A percentile compares a stretch with the other conserved stretches of the same genome.
phyloP scores from a whole-genome alignment of 2,329 filamentous ascomycete species.

The Lachnellula hyalina region DNA sequence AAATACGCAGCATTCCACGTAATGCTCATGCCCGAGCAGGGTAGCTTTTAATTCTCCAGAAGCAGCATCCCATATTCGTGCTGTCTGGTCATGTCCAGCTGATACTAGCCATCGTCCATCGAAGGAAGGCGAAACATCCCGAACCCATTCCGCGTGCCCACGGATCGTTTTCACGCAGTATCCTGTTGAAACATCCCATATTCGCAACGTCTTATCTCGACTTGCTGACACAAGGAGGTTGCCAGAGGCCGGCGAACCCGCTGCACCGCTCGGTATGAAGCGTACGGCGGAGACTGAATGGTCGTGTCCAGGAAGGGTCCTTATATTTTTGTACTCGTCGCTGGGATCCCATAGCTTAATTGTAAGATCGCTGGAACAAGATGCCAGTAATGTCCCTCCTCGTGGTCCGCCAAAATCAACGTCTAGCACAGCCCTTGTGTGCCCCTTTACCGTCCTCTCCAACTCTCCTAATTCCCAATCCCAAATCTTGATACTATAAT shows the following conservation, averaged over 20 bases:
- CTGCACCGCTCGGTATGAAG: constrained; percentile 79
- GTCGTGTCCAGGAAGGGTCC: constrained; percentile 85
- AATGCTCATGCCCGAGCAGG: constrained; percentile 80
- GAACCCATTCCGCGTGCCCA: constrained; percentile 87
- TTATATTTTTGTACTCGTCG: constrained; percentile 92
- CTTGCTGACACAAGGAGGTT: constrained; percentile 84
- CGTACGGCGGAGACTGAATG: constrained; percentile 85
- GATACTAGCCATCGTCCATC: constrained; percentile 83
- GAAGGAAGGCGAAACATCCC: constrained; percentile 74
- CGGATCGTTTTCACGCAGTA: constrained; percentile 88
- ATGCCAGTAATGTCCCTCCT: constrained; percentile 69
- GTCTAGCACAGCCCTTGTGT: constrained; percentile 82
- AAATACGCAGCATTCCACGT: constrained; percentile 79
- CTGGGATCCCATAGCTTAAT: constrained; percentile 94
- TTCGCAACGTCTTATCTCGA: constrained; percentile 74
- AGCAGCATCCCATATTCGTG: constrained; percentile 79
- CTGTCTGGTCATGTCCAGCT: constrained; percentile 75
- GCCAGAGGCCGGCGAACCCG: constrained; percentile 70
- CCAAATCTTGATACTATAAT: constrained; percentile 94
- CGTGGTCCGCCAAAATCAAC: constrained; percentile 85
- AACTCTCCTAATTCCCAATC: constrained; percentile 93
- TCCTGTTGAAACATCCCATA: constrained; percentile 92
- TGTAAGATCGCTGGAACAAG: constrained; percentile 71
- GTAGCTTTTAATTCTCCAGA: constrained; percentile 69
- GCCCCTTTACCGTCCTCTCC: constrained; percentile 84